These are phyloP conservation scores for Nicotiana tomentosiformis DNA, from an alignment of 257 asterid genomes.

Conservation along the genomic window DNA sequence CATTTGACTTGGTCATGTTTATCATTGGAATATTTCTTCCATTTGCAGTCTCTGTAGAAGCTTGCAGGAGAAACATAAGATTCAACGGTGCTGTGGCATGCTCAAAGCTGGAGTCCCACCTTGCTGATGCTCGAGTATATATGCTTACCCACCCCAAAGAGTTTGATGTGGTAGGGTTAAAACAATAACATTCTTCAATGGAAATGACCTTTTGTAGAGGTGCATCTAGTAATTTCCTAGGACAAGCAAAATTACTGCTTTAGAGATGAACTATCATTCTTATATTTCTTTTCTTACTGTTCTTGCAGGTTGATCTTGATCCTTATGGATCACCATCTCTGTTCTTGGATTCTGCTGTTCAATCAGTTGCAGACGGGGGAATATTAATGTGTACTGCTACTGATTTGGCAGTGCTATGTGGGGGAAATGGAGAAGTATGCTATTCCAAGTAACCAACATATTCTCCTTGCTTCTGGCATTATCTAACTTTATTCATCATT, in stretches of 20 bases:
- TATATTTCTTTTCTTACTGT: not conserved
- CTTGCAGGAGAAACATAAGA: slow-evolving; percentile 87
- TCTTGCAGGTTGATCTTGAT: slow-evolving; percentile 85
- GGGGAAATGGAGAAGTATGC: slow-evolving; percentile 95
- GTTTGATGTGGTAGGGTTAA: slow-evolving; percentile 63
- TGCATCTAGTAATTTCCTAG: not conserved
- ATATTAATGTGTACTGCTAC: slow-evolving; percentile 92
- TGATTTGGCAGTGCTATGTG: slow-evolving; percentile 97
- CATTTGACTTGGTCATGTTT: not conserved
- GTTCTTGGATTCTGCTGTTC: slow-evolving; percentile 90
- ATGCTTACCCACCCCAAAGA: slow-evolving; percentile 97
- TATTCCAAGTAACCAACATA: slow-evolving; percentile 76
- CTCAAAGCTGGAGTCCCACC: slow-evolving; percentile 84
- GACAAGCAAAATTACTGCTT: not conserved
- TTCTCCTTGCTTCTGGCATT: not conserved
- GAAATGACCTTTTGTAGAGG: not conserved
- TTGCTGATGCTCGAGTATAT: slow-evolving; percentile 86
- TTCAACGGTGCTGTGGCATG: slow-evolving; percentile 83
- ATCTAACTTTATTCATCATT: not conserved
- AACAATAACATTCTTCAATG: not conserved
- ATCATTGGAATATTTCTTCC: not conserved
- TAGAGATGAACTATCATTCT: not conserved
- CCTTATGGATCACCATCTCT: slow-evolving; percentile 93
- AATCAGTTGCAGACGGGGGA: slow-evolving; percentile 86
- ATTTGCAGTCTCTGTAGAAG: slow-evolving; percentile 79